Conservation (phyloP, 192 early-diverging fungal species). For the Physocladia obscura region DNA sequence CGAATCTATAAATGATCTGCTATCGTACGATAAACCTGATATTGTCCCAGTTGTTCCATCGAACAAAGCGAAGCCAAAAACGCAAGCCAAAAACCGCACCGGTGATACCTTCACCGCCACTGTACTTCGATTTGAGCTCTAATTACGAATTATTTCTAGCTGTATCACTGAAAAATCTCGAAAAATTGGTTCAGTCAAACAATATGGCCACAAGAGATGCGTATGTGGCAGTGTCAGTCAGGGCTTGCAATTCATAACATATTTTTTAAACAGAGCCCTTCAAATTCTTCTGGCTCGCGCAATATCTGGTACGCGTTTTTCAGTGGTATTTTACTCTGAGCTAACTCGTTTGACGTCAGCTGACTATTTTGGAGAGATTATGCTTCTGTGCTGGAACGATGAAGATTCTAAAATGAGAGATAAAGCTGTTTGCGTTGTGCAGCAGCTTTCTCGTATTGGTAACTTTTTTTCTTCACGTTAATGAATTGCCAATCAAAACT, state of each 20-base stretch:
- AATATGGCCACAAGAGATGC: constrained; percentile 27
- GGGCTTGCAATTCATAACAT: not conserved
- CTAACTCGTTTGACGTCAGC: constrained; percentile 34
- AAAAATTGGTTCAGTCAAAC: constrained; percentile 18
- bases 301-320: constrained; percentile 56
- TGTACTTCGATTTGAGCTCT: not conserved
- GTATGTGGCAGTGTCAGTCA: constrained; percentile 1
- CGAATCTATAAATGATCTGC: not conserved
- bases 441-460: constrained; percentile 68
- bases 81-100: not conserved
- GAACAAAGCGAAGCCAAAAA: not conserved
- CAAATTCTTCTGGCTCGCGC: constrained; percentile 73
- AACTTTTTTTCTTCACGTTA: not conserved
- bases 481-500: not conserved
- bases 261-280: constrained; percentile 53
- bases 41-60: too few species aligned
- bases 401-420: constrained; percentile 43
- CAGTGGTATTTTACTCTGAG: not conserved
- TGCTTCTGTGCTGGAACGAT: constrained; percentile 50
- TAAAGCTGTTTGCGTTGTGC: constrained; percentile 65
- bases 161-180: constrained; percentile 9
- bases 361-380: constrained; percentile 53
- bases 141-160: not conserved
- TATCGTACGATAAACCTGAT: too few species aligned
- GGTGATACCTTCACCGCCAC: not conserved